Conservation (phyloP, 2,329 filamentous ascomycete species). For the Exophiala alcalophila region DNA sequence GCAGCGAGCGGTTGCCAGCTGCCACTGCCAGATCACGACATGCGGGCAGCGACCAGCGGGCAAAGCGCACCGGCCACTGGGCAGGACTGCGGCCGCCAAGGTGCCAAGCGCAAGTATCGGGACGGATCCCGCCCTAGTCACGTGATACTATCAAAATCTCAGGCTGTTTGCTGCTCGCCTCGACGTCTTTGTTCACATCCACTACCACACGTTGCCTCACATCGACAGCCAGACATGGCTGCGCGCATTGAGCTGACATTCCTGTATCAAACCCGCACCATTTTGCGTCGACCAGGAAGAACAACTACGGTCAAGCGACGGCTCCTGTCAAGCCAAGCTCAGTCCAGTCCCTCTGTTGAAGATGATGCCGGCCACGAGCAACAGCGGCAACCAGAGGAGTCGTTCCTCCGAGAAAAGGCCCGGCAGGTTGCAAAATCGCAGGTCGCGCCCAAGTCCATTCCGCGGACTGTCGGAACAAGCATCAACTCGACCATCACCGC, state of each 20-base stretch:
- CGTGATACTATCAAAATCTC: conserved; percentile 11
- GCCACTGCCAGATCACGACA: too few species aligned
- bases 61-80: too few species aligned
- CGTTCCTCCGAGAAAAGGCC: conserved; percentile 15
- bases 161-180: too few species aligned
- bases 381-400: neutral
- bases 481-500: conserved; percentile 25
- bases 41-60: too few species aligned
- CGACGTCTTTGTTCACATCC: conserved; percentile 7
- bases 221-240: conserved; percentile 12
- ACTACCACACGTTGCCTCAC: neutral
- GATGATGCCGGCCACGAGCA: neutral
- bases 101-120: neutral
- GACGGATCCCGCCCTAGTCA: conserved; percentile 5
- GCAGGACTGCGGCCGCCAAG: neutral
- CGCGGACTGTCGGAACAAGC: conserved; percentile 1
- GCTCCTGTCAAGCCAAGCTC: conserved; percentile 3
- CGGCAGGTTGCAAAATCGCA: conserved; percentile 2
- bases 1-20: too few species aligned
- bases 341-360: neutral
- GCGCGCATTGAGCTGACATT: conserved; percentile 20
- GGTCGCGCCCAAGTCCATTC: neutral
- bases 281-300: conserved; percentile 10
- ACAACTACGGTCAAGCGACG: neutral
- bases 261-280: conserved; percentile 27